Evolutionary conservation across 148 eudicot species (phyloP), one percentile per base, ranked within the genome.

Genomic region (Agrostemma githago): DNA sequence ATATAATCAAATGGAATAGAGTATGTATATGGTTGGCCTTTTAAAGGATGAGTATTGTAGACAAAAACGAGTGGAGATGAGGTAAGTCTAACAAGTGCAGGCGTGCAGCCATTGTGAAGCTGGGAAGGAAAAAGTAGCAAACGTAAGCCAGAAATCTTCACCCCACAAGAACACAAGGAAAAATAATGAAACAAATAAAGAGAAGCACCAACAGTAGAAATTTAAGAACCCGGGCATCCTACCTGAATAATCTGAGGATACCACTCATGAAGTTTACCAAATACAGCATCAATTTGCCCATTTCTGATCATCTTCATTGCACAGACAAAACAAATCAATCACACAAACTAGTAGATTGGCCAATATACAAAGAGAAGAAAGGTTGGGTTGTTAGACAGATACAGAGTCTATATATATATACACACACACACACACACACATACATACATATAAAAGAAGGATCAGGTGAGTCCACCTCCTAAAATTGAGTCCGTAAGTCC

Each of bases 161-260:
- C 5, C 20, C 16, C 8, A 58, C 56, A 26, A 26, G 34, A 51
- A 51, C 56, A 51, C 15, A 15, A 51, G 56, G 16, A 51, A 51
- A 51, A 51, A 51, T 26, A 26, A 26, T 26, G 34, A 9, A 48
- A 51, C 56, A 51, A 8, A 48, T 12, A 51, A 51, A 51, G 54
- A 67, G 59, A 53, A 64, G 59, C 9, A 26, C 34, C 10, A 40
- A 72, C 58, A 57, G 43, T n/a, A 63, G 66, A 62, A 14, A 44
- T 37, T 26, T 37, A 58, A 17, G 6, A 77, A 46, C 57, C n/a
- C 6, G 56, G 43, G 72, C 60, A 74, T 56, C 72, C 70, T 73
- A 90, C 96, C 96, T 84, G 84, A 56, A 90, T 74, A 82, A 78
- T 85, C 75, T 81, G 87, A 75, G 96, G 92, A 86, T 86, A 90